Percentiles rank a stretch among this genome's conserved stretches.
phyloP scores from a whole-genome alignment of 345 rosid genomes.

The Euphorbia lathyris region DNA sequence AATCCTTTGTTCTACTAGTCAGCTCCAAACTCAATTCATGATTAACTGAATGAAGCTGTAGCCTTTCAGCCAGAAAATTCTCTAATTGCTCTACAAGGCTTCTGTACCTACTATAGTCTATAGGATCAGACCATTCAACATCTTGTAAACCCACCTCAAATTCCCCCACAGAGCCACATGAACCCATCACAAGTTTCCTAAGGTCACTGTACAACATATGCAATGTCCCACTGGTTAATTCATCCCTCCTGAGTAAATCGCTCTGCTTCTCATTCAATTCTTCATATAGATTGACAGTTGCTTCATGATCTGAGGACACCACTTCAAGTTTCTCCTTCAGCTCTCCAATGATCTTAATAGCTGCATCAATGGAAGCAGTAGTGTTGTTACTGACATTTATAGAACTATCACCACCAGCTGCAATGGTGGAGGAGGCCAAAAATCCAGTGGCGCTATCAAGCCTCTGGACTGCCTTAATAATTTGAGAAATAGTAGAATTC shows the following conservation, averaged over 20 bases:
- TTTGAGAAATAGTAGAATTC: constrained; percentile 39
- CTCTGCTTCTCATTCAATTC: constrained; percentile 51
- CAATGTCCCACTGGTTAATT: constrained; percentile 33
- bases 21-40: constrained; percentile 53
- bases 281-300: constrained; percentile 37
- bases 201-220: constrained; percentile 43
- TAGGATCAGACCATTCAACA: constrained; percentile 36
- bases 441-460: constrained; percentile 49
- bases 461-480: constrained; percentile 51
- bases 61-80: constrained; percentile 50
- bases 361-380: constrained; percentile 48
- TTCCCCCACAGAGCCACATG: constrained; percentile 36
- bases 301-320: constrained; percentile 41
- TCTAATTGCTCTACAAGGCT: constrained; percentile 48
- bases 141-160: constrained; percentile 25
- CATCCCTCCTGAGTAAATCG: constrained; percentile 46
- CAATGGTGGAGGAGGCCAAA: constrained; percentile 20
- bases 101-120: constrained; percentile 42
- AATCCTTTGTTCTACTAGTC: constrained; percentile 41
- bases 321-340: constrained; percentile 56
- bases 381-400: constrained; percentile 41
- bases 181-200: constrained; percentile 42
- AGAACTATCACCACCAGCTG: constrained; percentile 29
- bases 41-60: constrained; percentile 50
- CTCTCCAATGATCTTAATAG: constrained; percentile 48